A percentile compares a stretch with the other conserved stretches of the same genome.
phyloP scores from a whole-genome alignment of 2,329 filamentous ascomycete species.

The Colletotrichum plurivorum region DNA sequence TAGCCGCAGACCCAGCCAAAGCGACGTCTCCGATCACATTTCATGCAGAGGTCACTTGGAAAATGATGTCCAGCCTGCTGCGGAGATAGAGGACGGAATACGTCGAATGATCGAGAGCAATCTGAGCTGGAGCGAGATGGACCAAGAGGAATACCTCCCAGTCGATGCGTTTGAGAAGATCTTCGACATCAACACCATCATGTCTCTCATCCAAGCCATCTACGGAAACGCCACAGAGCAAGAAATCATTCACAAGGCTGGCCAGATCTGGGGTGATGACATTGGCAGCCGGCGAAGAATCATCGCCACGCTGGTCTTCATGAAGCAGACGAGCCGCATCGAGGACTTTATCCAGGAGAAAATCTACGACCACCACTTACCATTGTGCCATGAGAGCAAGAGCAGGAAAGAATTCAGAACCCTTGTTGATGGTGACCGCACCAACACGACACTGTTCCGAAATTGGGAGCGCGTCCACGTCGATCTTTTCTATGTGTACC shows the following conservation, averaged over 20 bases:
- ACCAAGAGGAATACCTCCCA: conserved; percentile 11
- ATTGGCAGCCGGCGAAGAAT: conserved; percentile 19
- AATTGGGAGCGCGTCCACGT: conserved; percentile 24
- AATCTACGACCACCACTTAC: conserved; percentile 16
- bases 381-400: not conserved
- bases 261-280: not conserved
- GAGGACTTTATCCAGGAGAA: conserved; percentile 18
- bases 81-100: not conserved
- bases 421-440: not conserved
- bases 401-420: conserved; percentile 21
- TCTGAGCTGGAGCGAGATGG: conserved; percentile 5
- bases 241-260: not conserved
- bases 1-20: not conserved
- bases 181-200: not conserved
- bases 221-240: not conserved
- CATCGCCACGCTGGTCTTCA: conserved; percentile 15
- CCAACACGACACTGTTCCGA: conserved; percentile 9
- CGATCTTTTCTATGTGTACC: conserved; percentile 28
- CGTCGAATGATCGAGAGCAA: not conserved
- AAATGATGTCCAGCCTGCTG: not conserved
- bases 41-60: not conserved
- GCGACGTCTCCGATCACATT: not conserved
- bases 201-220: not conserved
- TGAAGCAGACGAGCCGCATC: conserved; percentile 17
- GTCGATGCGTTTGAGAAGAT: conserved; percentile 22